phyloP scores from a whole-genome alignment of 768 basidiomycete species.

The Pleurotus djamor region DNA sequence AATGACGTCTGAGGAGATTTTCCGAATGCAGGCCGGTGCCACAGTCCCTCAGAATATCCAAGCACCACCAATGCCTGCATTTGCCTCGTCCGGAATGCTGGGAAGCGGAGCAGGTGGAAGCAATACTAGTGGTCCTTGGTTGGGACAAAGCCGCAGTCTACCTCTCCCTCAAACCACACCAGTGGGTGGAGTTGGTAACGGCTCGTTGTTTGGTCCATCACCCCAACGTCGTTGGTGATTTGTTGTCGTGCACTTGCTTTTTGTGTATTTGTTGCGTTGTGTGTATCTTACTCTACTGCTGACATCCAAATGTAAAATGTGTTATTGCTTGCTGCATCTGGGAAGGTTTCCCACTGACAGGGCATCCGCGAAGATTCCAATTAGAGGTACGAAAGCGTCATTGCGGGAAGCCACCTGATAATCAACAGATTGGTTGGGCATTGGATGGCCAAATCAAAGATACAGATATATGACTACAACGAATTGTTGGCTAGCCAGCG shows the following conservation, averaged over 20 bases:
- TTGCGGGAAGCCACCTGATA: too few species aligned
- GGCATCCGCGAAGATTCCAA: too few species aligned
- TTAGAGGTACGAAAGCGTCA: too few species aligned
- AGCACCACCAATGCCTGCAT: not conserved
- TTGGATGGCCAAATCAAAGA: too few species aligned
- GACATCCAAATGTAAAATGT: too few species aligned
- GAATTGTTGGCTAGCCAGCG: conserved; percentile 52
- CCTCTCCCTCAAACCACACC: not conserved
- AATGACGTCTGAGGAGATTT: conserved; percentile 5
- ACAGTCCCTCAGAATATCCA: not conserved
- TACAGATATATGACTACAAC: conserved; percentile 24
- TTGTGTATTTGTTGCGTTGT: not conserved
- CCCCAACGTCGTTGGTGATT: not conserved
- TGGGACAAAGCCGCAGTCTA: not conserved
- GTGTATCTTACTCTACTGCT: too few species aligned
- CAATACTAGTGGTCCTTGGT: not conserved
- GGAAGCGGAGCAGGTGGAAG: not conserved
- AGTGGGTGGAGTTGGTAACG: not conserved
- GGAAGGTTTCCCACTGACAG: too few species aligned
- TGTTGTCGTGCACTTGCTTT: not conserved
- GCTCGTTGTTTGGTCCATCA: not conserved
- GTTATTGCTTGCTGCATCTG: too few species aligned
- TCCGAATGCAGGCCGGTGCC: not conserved
- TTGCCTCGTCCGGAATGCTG: not conserved
- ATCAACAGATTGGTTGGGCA: too few species aligned